A percentile compares a stretch with the other conserved stretches of the same genome.
Evolutionary conservation across 2,329 filamentous ascomycete species (phyloP).

Genomic region (Fusarium sp.): DNA sequence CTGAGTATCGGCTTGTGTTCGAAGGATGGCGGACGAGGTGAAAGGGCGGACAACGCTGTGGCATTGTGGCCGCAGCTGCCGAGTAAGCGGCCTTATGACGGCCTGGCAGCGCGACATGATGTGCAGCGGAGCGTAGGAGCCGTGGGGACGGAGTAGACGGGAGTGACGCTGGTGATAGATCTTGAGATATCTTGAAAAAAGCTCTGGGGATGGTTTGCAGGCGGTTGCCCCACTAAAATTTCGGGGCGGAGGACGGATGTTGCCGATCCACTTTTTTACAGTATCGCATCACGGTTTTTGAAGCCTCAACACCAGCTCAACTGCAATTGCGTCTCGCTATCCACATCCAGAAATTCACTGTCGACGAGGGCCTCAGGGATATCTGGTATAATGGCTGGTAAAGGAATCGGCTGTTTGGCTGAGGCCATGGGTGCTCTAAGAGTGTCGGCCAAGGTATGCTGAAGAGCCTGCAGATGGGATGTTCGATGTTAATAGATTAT

Average conservation of each 20-base stretch:
- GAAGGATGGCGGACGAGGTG: constrained; percentile 52
- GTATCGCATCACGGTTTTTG: constrained; percentile 49
- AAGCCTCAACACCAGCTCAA: constrained; percentile 31
- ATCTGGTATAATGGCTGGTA: constrained; percentile 58
- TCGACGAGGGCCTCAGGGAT: constrained; percentile 5
- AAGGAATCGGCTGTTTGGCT: constrained; percentile 63
- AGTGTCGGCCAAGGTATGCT: constrained; percentile 58
- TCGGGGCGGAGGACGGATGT: constrained; percentile 48
- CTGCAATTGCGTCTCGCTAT: not conserved
- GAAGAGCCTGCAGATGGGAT: constrained; percentile 32
- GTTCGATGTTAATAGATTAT: constrained; percentile 27
- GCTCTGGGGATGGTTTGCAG: constrained; percentile 43
- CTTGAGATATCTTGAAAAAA: constrained; percentile 47
- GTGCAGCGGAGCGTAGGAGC: constrained; percentile 27
- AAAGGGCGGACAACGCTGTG: constrained; percentile 52
- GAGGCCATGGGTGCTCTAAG: constrained; percentile 67
- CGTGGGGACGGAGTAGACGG: constrained; percentile 18
- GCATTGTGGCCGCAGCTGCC: constrained; percentile 63
- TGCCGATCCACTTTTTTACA: constrained; percentile 46
- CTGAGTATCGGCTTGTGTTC: constrained; percentile 47
- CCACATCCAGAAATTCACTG: constrained; percentile 24
- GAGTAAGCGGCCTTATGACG: constrained; percentile 68
- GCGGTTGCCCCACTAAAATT: constrained; percentile 49
- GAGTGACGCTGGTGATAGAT: constrained; percentile 30
- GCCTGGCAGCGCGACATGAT: constrained; percentile 72